A percentile compares a stretch with the other conserved stretches of the same genome.
Conservation (phyloP, 2,329 filamentous ascomycete genomes). For the Pseudogymnoascus sp. region DNA sequence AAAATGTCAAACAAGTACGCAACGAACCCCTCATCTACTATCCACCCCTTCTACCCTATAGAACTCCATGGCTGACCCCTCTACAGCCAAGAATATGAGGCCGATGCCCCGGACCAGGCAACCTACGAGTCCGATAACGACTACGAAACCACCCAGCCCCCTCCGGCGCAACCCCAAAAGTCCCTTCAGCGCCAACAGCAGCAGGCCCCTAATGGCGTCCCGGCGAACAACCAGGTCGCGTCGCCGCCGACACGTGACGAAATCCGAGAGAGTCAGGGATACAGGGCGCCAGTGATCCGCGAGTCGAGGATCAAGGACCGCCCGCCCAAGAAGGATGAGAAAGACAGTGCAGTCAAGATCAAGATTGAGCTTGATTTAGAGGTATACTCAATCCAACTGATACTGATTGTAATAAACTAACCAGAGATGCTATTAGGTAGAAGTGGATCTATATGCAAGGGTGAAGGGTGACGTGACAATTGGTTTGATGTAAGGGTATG, state of each 20-base stretch:
- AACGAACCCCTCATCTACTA: not conserved
- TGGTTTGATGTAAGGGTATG: slow-evolving; percentile 29
- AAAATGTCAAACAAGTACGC: slow-evolving; percentile 4
- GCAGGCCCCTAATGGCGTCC: not conserved
- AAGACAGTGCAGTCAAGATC: slow-evolving; percentile 34
- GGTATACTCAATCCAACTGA: slow-evolving; percentile 23
- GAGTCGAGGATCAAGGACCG: slow-evolving; percentile 34
- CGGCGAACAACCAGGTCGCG: not conserved
- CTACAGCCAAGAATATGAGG: not conserved
- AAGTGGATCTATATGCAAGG: slow-evolving; percentile 28
- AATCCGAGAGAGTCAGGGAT: slow-evolving; percentile 24
- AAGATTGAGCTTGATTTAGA: slow-evolving; percentile 35
- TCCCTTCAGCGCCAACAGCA: not conserved
- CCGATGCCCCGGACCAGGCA: not conserved
- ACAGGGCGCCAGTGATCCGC: slow-evolving; percentile 24
- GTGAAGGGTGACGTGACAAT: slow-evolving; percentile 32
- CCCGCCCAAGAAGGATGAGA: slow-evolving; percentile 28
- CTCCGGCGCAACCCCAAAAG: not conserved
- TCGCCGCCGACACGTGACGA: not conserved
- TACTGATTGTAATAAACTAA: slow-evolving; percentile 16
- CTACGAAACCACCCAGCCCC: not conserved
- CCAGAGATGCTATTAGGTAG: slow-evolving; percentile 17
- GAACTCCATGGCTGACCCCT: not conserved
- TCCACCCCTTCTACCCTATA: not conserved
- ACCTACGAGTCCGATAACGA: not conserved